Percentiles rank a stretch among this genome's conserved stretches.
phyloP scores from a whole-genome alignment of 306 rosid genomes.

The Crotalaria pallida region DNA sequence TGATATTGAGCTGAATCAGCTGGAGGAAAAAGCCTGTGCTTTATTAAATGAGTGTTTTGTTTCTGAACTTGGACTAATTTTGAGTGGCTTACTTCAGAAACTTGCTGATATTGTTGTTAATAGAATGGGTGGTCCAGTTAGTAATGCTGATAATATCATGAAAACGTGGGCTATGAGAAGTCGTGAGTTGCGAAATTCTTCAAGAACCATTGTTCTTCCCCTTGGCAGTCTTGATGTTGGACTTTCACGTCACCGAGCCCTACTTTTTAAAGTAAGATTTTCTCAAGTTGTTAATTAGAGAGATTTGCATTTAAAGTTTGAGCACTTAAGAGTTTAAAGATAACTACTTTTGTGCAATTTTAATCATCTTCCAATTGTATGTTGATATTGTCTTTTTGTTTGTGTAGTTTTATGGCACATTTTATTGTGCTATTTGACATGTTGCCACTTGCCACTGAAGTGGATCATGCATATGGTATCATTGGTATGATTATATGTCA shows the following conservation, averaged over 20 bases:
- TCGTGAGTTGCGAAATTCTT: conserved; percentile 58
- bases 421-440: conserved; percentile 15
- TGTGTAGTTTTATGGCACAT: background rate
- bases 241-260: conserved; percentile 97
- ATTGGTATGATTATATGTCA: background rate
- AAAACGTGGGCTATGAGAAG: conserved; percentile 76
- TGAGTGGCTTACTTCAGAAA: conserved; percentile 78
- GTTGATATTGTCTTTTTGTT: background rate
- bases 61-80: conserved; percentile 54
- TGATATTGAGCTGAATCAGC: conserved; percentile 66
- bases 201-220: conserved; percentile 65
- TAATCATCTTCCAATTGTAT: background rate
- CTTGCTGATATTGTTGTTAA: conserved; percentile 83
- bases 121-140: conserved; percentile 96
- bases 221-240: conserved; percentile 89
- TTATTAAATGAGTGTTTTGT: conserved; percentile 44
- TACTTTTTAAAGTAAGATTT: conserved; percentile 76
- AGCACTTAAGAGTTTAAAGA: background rate
- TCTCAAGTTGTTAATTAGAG: conserved; percentile 4
- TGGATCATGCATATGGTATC: background rate
- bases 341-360: background rate
- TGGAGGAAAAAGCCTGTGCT: conserved; percentile 57
- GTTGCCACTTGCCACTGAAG: background rate
- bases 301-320: background rate
- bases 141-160: conserved; percentile 72